Base-by-base conservation (phyloP, 129 eudicot species). In the Lactuca sativa region DNA sequence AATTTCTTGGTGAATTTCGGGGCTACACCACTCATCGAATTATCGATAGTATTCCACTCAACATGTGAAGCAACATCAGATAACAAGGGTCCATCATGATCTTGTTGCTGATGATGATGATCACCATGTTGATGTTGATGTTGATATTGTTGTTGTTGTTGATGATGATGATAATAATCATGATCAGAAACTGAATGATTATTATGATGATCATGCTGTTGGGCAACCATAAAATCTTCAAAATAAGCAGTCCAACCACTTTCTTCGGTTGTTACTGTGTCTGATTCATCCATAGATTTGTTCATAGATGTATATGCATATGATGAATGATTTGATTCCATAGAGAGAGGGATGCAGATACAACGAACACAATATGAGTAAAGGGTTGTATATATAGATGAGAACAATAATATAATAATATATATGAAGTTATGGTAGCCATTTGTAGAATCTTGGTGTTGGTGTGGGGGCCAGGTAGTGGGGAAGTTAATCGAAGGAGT, bases 191-290 rank as follows among this genome's bases (percentile, higher is more conserved):
- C 54, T 25, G 72, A 61, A 38, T 68, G 74, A 64, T 44, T 38
- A 8, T 40, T 72, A 40, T 40, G 52, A 66, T 44, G n/a, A 65
- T 66, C 81, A 57, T 73, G 86, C 62, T 59, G 82, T 74, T 79
- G 85, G 51, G 76, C 69, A 21, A 71, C 81, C 21, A 86, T 77
- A 66, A 83, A 89, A 69, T 89, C 92, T 64, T 83, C 88, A 67
- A 89, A 82, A 60, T 89, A 89, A 43, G 76, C 15, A 54, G 96
- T 89, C 96, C 96, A 89, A 14, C 96, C 96, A 76, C 96, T 89
- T 71, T 85, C 89, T 75, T 88, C 89, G 13, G 65, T 21, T 57
- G 81, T 49, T 69, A 37, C 51, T 7, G 77, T 59, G 31, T 68
- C 71, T 36, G 65, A 13, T 60, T 78, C 59, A 16, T 13, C 68